phyloP scores from a whole-genome alignment of 768 basidiomycete species.

The Boletus reticuloceps region DNA sequence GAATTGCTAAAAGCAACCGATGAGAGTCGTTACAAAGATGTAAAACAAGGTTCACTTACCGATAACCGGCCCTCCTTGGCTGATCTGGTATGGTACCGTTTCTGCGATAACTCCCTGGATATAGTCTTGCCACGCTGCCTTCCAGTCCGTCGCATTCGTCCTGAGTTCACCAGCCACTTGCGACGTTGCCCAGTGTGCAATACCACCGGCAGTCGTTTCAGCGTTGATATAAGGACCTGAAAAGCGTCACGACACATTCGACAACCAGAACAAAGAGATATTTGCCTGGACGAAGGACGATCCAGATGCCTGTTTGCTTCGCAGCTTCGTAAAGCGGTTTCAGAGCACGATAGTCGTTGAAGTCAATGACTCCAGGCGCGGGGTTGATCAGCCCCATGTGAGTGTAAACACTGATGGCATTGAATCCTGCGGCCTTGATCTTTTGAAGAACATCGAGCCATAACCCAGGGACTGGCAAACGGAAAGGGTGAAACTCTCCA shows the following conservation, averaged over 20 bases:
- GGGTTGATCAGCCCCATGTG: slow-evolving; percentile 82
- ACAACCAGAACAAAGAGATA: background rate
- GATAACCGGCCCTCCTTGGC: slow-evolving; percentile 70
- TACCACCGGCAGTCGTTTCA: slow-evolving; percentile 77
- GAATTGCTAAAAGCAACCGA: slow-evolving; percentile 40
- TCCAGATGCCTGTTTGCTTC: slow-evolving; percentile 69
- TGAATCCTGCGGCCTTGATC: slow-evolving; percentile 76
- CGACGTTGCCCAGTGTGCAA: slow-evolving; percentile 67
- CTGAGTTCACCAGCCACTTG: slow-evolving; percentile 63
- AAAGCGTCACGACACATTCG: slow-evolving; percentile 1
- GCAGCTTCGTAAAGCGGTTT: slow-evolving; percentile 75
- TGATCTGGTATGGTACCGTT: slow-evolving; percentile 65
- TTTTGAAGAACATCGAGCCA: slow-evolving; percentile 86
- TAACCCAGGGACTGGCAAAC: slow-evolving; percentile 72
- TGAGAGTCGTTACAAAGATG: background rate
- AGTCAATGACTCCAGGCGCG: slow-evolving; percentile 69
- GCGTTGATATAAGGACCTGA: slow-evolving; percentile 62
- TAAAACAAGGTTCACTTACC: slow-evolving; percentile 37
- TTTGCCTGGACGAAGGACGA: slow-evolving; percentile 74
- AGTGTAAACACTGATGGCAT: slow-evolving; percentile 72
- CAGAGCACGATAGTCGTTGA: slow-evolving; percentile 64
- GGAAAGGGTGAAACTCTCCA: slow-evolving; percentile 84
- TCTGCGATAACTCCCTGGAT: slow-evolving; percentile 61
- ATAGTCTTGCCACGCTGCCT: slow-evolving; percentile 69
- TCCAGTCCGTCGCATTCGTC: slow-evolving; percentile 69